Conservation (phyloP, 768 basidiomycete species). For the Kwoniella sp. region DNA sequence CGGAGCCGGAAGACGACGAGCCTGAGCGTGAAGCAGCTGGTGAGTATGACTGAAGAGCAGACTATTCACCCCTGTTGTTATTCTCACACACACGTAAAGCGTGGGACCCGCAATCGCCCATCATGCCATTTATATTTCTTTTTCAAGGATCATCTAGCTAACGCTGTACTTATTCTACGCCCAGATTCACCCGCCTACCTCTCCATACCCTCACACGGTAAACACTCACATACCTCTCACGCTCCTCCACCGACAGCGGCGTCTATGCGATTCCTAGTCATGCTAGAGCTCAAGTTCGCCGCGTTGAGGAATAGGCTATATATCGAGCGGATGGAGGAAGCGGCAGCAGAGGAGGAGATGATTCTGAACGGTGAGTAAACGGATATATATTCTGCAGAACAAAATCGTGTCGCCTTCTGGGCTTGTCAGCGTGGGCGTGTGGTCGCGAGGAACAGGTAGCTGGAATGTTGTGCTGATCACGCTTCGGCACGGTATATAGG, state of each 20-base stretch:
- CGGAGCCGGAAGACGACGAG: not conserved
- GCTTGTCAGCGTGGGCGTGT: too few relatives aligned
- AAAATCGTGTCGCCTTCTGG: too few relatives aligned
- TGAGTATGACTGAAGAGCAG: not conserved
- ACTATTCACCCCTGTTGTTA: too few relatives aligned
- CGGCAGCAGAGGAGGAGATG: constrained; percentile 83
- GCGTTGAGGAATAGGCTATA: constrained; percentile 81
- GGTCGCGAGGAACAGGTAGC: too few relatives aligned
- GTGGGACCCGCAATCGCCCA: too few relatives aligned
- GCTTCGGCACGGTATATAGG: constrained; percentile 58
- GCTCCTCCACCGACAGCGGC: constrained; percentile 59
- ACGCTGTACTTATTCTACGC: not conserved
- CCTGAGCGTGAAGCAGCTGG: constrained; percentile 17
- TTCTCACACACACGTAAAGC: too few relatives aligned
- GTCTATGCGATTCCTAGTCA: constrained; percentile 81
- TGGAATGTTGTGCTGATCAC: not conserved
- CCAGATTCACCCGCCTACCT: constrained; percentile 14
- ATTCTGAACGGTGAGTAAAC: constrained; percentile 68
- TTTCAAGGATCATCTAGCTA: not conserved
- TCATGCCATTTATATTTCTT: not conserved
- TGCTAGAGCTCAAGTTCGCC: constrained; percentile 91
- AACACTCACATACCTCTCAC: constrained; percentile 28
- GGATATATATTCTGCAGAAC: not conserved
- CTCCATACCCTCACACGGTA: constrained; percentile 63
- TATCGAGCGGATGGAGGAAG: constrained; percentile 88